phyloP scores from a whole-genome alignment of 2,329 filamentous ascomycete species.

The Fusarium algeriense region DNA sequence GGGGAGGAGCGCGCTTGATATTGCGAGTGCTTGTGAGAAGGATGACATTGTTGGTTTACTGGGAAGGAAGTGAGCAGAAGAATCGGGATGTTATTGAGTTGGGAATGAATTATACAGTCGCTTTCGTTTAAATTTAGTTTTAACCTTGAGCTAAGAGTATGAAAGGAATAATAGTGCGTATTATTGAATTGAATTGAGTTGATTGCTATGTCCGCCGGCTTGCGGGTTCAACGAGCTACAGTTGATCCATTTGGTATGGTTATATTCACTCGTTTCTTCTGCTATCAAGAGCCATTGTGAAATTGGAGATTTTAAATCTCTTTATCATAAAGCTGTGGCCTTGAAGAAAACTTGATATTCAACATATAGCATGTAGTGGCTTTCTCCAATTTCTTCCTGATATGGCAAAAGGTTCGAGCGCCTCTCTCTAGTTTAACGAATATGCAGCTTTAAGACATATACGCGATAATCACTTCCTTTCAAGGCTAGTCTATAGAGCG shows the following conservation, averaged over 20 bases:
- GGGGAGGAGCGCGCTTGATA: constrained; percentile 42
- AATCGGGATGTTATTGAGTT: neutral
- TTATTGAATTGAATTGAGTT: too few species aligned
- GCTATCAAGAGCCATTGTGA: too few species aligned
- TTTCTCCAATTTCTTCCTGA: neutral
- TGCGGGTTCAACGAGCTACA: too few species aligned
- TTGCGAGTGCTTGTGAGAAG: constrained; percentile 42
- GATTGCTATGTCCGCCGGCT: too few species aligned
- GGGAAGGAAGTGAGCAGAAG: constrained; percentile 8
- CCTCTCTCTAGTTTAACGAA: neutral
- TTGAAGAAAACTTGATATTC: too few species aligned
- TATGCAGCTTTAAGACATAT: neutral
- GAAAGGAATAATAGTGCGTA: too few species aligned
- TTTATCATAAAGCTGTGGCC: too few species aligned
- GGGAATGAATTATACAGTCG: neutral
- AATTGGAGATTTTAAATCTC: too few species aligned
- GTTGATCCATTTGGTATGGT: too few species aligned
- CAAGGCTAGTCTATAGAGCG: neutral
- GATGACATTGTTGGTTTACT: constrained; percentile 33
- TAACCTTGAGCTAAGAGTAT: neutral
- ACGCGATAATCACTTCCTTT: neutral
- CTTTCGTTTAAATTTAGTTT: neutral
- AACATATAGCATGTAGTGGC: too few species aligned
- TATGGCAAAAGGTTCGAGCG: neutral
- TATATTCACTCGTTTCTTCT: too few species aligned